Conservation (phyloP, 805 yeast genomes). For the Candida broadrunensis region DNA sequence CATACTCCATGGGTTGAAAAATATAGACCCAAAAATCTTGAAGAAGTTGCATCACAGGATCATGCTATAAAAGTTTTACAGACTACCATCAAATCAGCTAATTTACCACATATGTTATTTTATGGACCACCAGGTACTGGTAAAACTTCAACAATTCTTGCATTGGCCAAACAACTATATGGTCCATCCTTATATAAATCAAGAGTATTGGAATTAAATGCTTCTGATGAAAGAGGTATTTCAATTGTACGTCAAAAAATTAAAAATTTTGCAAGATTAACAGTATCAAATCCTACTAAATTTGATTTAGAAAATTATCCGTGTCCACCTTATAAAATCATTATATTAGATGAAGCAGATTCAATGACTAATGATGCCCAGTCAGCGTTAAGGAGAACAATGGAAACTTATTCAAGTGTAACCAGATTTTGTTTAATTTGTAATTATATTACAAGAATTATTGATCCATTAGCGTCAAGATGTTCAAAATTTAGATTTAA, state of each 20-base stretch:
- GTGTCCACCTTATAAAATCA: slow-evolving; percentile 94
- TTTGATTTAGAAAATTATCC: slow-evolving; percentile 75
- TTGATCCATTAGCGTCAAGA: slow-evolving; percentile 94
- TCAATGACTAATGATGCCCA: slow-evolving; percentile 98
- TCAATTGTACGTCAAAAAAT: slow-evolving; percentile 83
- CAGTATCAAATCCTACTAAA: slow-evolving; percentile 75
- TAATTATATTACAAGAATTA: slow-evolving; percentile 93
- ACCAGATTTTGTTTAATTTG: slow-evolving; percentile 92
- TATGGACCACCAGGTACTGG: slow-evolving; percentile 97
- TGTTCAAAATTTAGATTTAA: slow-evolving; percentile 94
- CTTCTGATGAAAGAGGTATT: slow-evolving; percentile 90
- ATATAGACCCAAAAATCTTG: slow-evolving; percentile 83
- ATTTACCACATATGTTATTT: slow-evolving; percentile 87
- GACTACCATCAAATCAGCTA: slow-evolving; percentile 73
- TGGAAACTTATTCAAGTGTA: slow-evolving; percentile 62
- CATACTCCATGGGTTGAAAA: slow-evolving; percentile 92
- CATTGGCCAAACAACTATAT: slow-evolving; percentile 74
- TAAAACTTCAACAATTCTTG: slow-evolving; percentile 83
- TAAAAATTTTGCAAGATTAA: slow-evolving; percentile 80
- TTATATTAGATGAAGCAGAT: slow-evolving; percentile 93
- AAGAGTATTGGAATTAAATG: slow-evolving; percentile 79
- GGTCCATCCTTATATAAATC: slow-evolving; percentile 66
- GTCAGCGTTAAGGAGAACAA: slow-evolving; percentile 86
- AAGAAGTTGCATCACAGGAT: slow-evolving; percentile 89
- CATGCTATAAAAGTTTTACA: slow-evolving; percentile 82